phyloP scores from a whole-genome alignment of 768 basidiomycete species.

The Mrakia gelida region DNA sequence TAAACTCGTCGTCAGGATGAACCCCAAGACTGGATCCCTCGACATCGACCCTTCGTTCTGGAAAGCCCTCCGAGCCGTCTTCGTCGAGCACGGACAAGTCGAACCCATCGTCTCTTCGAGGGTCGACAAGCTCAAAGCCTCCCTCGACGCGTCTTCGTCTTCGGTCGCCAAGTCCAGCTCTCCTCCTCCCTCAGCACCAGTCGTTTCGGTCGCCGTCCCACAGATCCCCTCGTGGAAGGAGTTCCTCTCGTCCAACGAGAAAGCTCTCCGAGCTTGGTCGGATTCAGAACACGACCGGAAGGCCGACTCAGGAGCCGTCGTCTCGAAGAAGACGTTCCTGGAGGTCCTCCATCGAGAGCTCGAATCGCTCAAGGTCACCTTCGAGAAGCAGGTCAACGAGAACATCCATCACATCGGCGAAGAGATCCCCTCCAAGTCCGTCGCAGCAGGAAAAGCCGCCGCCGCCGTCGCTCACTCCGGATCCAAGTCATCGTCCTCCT shows the following conservation, averaged over 20 bases:
- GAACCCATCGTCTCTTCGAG: conserved; percentile 37
- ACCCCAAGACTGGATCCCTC: conserved; percentile 38
- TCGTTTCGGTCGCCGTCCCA: background rate
- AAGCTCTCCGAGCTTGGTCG: conserved; percentile 41
- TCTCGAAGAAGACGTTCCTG: conserved; percentile 43
- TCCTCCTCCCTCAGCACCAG: background rate
- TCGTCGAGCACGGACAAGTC: conserved; percentile 40
- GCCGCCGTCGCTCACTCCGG: background rate
- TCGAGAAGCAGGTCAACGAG: conserved; percentile 36
- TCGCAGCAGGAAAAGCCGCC: conserved; percentile 20
- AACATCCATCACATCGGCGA: conserved; percentile 36
- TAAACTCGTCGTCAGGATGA: conserved; percentile 43
- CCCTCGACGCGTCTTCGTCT: background rate
- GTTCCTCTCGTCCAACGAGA: conserved; percentile 42
- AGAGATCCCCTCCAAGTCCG: conserved; percentile 36
- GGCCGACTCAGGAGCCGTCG: conserved; percentile 38
- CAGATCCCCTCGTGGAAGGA: conserved; percentile 38
- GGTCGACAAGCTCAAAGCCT: conserved; percentile 25
- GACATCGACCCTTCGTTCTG: conserved; percentile 48
- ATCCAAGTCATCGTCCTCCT: background rate
- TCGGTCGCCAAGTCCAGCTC: background rate
- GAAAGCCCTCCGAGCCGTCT: conserved; percentile 46
- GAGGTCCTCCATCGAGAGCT: conserved; percentile 45
- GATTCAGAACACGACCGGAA: conserved; percentile 40
- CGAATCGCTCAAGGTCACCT: conserved; percentile 36